Base-by-base conservation (phyloP, 306 rosid species). In the Mimosa pudica region DNA sequence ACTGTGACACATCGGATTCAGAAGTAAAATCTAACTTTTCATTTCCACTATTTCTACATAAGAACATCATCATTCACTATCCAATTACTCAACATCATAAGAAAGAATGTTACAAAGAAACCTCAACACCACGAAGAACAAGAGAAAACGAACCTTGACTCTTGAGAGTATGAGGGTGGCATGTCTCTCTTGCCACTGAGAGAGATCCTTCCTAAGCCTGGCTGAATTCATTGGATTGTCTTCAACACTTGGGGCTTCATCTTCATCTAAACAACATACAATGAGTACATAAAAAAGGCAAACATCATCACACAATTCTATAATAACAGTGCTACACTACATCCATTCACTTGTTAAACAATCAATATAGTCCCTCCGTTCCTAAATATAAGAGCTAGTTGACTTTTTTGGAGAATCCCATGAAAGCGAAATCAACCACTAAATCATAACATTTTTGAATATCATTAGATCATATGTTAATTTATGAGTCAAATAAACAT, bases 131-230 rank as follows among this genome's bases (percentile, higher is more conserved):
- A 30, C 58, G 57, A 77, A 32, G 16, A 72, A 81, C 17, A 70
- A 52, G 8, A 16, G 74, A 66, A 81, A 75, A 77, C 55, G 49
- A 74, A 94, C 97, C 97, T 92, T 94, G 38, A 86, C 93, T 88
- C 82, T 88, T 32, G 94, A 91, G n/a, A 94, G 94, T 70, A 92
- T 77, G 75, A 92, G 90, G 71, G 66, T 77, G 5, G 98, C 98
- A 75, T 94, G 98, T 74, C 80, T 89, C 85, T 91, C 89, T 84
- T 94, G 98, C 98, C 98, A 94, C 67, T 89, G 84, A 6, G 97
- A 92, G 70, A 92, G 97, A 86, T 92, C 93, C 49, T 78, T 81
- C 72, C 85, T 81, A 52, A 78, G 76, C 70, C 71, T 89, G 35
- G 85, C 84, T 48, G 93, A 89, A 81, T 76, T 84, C 35, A 78